phyloP scores from a whole-genome alignment of 352 stramenopile genomes.

The Globisporangium paddicum region DNA sequence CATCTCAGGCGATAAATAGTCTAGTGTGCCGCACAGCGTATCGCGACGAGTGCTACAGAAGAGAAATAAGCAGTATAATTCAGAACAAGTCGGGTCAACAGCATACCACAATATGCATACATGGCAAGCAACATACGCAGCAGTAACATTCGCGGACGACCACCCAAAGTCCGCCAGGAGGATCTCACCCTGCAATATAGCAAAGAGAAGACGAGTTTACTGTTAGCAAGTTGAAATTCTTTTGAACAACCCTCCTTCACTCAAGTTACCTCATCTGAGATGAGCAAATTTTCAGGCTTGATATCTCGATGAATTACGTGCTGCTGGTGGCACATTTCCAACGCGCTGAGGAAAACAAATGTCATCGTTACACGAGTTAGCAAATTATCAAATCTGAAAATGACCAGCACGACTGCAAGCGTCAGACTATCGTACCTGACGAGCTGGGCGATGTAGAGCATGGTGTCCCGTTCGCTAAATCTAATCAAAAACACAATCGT shows the following conservation, averaged over 20 bases:
- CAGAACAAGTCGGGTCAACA: too few species aligned
- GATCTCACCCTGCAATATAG: slow-evolving; percentile 75
- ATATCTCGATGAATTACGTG: slow-evolving; percentile 94
- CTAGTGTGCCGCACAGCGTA: slow-evolving; percentile 98
- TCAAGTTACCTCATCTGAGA: slow-evolving; percentile 60
- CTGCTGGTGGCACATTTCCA: slow-evolving; percentile 74
- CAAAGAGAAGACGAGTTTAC: not conserved
- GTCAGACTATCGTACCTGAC: slow-evolving; percentile 33
- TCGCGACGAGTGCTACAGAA: slow-evolving; percentile 82
- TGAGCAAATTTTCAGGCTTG: slow-evolving; percentile 94
- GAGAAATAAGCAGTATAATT: not conserved
- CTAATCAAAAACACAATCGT: slow-evolving; percentile 13
- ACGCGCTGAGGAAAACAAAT: slow-evolving; percentile 20
- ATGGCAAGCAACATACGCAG: slow-evolving; percentile 35
- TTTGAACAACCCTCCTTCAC: too few species aligned
- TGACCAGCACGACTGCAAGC: not conserved
- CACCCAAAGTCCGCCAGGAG: slow-evolving; percentile 99
- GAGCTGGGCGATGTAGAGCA: slow-evolving; percentile 67
- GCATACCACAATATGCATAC: not conserved
- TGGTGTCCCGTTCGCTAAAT: slow-evolving; percentile 60
- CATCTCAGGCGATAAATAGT: slow-evolving; percentile 99
- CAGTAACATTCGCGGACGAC: slow-evolving; percentile 88
- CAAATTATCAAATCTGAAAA: too few species aligned
- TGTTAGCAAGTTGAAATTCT: too few species aligned
- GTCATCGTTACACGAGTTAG: not conserved